Conservation (phyloP, 2,329 filamentous ascomycete species). For the Penicillium digitatum region DNA sequence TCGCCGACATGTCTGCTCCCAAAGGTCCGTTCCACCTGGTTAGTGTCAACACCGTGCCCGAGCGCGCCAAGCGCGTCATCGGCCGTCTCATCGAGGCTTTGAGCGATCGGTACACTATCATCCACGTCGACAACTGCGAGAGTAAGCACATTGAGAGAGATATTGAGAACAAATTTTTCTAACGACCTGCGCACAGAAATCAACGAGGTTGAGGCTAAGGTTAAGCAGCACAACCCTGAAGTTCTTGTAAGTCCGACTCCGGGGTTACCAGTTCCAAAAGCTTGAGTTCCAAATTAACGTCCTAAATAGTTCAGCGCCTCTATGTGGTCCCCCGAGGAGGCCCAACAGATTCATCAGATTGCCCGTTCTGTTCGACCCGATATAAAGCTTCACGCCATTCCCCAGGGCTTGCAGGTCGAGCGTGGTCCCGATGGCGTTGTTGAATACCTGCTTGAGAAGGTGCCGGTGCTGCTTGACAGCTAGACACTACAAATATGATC, state of each 20-base stretch:
- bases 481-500: conserved; percentile 7
- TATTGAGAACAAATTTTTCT: not conserved
- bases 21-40: conserved; percentile 60
- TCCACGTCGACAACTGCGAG: conserved; percentile 59
- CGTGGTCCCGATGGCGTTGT: conserved; percentile 43
- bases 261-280: conserved; percentile 5
- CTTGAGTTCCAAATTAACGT: conserved; percentile 4
- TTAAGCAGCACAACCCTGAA: conserved; percentile 52
- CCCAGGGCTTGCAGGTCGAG: conserved; percentile 42
- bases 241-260: conserved; percentile 46
- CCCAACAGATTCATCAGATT: conserved; percentile 37
- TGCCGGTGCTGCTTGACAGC: conserved; percentile 38
- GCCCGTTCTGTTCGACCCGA: conserved; percentile 36
- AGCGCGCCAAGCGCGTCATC: conserved; percentile 60
- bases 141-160: conserved; percentile 42
- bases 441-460: conserved; percentile 41
- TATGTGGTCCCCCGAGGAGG: conserved; percentile 51
- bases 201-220: conserved; percentile 54
- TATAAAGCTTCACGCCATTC: conserved; percentile 44
- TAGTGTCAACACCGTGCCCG: conserved; percentile 65
- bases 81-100: conserved; percentile 59
- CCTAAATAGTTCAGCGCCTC: conserved; percentile 56
- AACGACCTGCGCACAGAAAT: conserved; percentile 39
- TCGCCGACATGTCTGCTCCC: conserved; percentile 32
- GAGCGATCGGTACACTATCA: conserved; percentile 61